These are phyloP conservation scores for Filosporella fistucella DNA, from an alignment of 495 filamentous ascomycete genomes.

Conservation along the genomic window DNA sequence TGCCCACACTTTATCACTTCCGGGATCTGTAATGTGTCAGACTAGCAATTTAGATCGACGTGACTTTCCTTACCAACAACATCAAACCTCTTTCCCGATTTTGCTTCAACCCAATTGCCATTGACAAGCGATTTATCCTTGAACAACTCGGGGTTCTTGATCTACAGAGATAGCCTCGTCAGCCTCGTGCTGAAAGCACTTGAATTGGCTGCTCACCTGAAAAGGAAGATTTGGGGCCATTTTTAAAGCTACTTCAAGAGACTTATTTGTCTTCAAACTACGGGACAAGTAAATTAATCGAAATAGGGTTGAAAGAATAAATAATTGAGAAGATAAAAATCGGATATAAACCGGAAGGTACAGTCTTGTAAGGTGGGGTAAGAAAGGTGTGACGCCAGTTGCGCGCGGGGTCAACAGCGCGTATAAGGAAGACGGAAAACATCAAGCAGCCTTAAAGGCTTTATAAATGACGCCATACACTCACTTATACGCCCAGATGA, in stretches of 20 bases:
- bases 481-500: too few relatives aligned
- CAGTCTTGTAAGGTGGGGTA: too few relatives aligned
- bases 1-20: conserved; percentile 58
- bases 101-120: conserved; percentile 58
- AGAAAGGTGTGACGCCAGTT: background rate
- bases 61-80: conserved; percentile 45
- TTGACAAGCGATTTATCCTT: conserved; percentile 56
- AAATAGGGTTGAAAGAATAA: background rate
- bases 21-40: conserved; percentile 45
- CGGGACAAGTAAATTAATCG: background rate
- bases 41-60: background rate
- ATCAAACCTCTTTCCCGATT: conserved; percentile 61
- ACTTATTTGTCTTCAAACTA: too few relatives aligned
- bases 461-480: too few relatives aligned
- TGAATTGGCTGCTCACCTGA: conserved; percentile 4
- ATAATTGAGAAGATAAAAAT: background rate
- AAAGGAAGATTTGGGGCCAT: conserved; percentile 18
- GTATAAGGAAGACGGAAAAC: too few relatives aligned
- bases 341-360: background rate
- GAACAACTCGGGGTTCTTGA: conserved; percentile 55
- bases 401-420: too few relatives aligned
- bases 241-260: too few relatives aligned
- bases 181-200: background rate
- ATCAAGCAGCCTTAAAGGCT: too few relatives aligned
- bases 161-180: conserved; percentile 30